A percentile compares a stretch with the other conserved stretches of the same genome.
These are phyloP conservation scores for Metrosideros polymorpha DNA, from an alignment of 441 rosid species.

Conservation along the genomic window DNA sequence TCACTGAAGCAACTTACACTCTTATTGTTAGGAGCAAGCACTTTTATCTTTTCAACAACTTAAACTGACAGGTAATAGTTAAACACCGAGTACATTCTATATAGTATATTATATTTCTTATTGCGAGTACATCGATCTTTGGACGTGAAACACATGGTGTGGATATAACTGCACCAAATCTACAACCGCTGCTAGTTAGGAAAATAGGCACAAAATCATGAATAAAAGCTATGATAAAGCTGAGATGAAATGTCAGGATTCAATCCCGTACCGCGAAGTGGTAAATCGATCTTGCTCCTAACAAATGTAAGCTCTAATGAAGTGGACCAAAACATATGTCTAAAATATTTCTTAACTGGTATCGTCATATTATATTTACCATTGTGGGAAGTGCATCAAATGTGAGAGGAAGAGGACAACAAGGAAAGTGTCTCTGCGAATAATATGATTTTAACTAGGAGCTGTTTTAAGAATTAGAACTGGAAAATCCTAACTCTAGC, in stretches of 20 bases:
- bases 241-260: background rate
- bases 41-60: background rate
- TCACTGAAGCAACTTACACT: background rate
- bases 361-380: background rate
- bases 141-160: background rate
- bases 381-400: background rate
- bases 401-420: background rate
- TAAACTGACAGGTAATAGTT: background rate
- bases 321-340: background rate
- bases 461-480: background rate
- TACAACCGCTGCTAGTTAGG: background rate
- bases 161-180: background rate
- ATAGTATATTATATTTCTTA: background rate
- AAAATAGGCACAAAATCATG: background rate
- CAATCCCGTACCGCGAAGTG: background rate
- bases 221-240: background rate
- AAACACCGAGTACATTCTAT: background rate
- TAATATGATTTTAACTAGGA: background rate
- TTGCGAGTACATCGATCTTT: background rate
- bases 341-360: background rate
- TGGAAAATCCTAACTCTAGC: background rate
- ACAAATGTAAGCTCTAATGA: background rate
- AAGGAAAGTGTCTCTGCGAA: background rate
- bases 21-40: background rate
- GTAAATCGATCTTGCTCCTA: background rate